Evolutionary conservation across 2,329 filamentous ascomycete species (phyloP).

Genomic region (Clarireedia homoeocarpa): DNA sequence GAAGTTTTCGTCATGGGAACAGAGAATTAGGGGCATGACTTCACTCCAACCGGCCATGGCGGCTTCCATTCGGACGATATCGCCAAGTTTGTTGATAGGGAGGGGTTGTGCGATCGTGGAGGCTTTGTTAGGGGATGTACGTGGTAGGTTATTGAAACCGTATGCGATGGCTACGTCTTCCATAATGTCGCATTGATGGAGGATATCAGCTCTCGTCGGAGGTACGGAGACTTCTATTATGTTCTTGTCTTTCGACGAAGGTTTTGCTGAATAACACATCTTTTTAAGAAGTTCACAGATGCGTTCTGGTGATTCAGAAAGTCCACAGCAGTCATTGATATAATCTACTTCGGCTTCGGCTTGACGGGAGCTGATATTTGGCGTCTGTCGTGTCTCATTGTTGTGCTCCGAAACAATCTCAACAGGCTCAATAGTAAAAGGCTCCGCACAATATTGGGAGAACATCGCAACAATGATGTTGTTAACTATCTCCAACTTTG

Average conservation of each 20-base stretch:
- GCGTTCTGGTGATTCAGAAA: slow-evolving; percentile 63
- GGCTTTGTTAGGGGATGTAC: slow-evolving; percentile 77
- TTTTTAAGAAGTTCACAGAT: slow-evolving; percentile 76
- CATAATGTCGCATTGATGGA: slow-evolving; percentile 98
- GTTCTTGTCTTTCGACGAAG: slow-evolving; percentile 60
- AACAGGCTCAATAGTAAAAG: slow-evolving; percentile 89
- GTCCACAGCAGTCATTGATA: slow-evolving; percentile 85
- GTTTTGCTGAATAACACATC: slow-evolving; percentile 81
- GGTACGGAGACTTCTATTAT: slow-evolving; percentile 78
- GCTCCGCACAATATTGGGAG: slow-evolving; percentile 78
- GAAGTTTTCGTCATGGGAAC: slow-evolving; percentile 98
- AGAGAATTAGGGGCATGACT: slow-evolving; percentile 92
- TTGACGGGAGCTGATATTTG: slow-evolving; percentile 67
- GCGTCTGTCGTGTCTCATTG: slow-evolving; percentile 69
- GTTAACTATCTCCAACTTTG: slow-evolving; percentile 91
- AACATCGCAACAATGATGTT: slow-evolving; percentile 98
- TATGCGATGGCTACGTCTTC: slow-evolving; percentile 96
- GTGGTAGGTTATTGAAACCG: slow-evolving; percentile 92
- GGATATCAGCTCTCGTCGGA: slow-evolving; percentile 83
- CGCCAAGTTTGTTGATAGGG: slow-evolving; percentile 86
- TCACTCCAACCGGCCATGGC: slow-evolving; percentile 96
- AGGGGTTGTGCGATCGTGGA: slow-evolving; percentile 81
- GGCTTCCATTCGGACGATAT: slow-evolving; percentile 82
- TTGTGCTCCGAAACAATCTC: slow-evolving; percentile 92
- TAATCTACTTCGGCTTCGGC: slow-evolving; percentile 84